Percentiles rank a stretch among this genome's conserved stretches.
phyloP scores from a whole-genome alignment of 1,284 basidiomycete genomes.

The Ustilago lituana region DNA sequence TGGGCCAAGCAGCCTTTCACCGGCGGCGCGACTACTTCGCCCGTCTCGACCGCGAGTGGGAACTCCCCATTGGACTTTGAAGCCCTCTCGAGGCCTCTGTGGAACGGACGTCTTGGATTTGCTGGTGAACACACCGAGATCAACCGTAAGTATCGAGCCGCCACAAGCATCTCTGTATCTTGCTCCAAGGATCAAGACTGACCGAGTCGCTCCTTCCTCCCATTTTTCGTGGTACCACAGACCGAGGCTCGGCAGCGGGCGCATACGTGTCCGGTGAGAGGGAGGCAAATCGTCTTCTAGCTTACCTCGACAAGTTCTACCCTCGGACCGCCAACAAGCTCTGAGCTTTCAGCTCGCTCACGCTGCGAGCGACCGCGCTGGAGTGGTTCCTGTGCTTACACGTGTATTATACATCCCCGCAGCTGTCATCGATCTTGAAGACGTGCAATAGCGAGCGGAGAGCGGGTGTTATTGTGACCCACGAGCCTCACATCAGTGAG shows the following conservation, averaged over 20 bases:
- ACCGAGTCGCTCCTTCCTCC: neutral
- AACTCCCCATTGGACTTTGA: constrained; percentile 70
- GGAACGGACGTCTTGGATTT: constrained; percentile 70
- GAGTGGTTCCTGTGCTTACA: no score
- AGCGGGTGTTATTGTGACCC: no score
- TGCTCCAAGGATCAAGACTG: neutral
- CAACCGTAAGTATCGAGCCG: constrained; percentile 62
- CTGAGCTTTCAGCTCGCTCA: constrained; percentile 3
- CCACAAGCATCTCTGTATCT: no score
- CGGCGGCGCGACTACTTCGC: constrained; percentile 71
- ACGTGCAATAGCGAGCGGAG: no score
- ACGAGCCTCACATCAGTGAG: no score
- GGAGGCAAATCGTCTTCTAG: constrained; percentile 65
- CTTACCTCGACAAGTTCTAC: constrained; percentile 41
- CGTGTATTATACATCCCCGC: no score
- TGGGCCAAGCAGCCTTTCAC: constrained; percentile 70
- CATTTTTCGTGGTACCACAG: neutral
- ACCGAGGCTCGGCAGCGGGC: constrained; percentile 69
- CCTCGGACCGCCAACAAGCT: constrained; percentile 32
- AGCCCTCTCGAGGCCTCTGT: constrained; percentile 68
- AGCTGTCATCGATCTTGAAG: no score
- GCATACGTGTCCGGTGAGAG: constrained; percentile 69
- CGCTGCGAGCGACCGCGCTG: no score
- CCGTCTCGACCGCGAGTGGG: constrained; percentile 63
- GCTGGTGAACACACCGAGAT: constrained; percentile 72